Evolutionary conservation across 108 stramenopile genomes (phyloP), one percentile per base, ranked within the genome.

Genomic region (Fistulifera pelliculosa): DNA sequence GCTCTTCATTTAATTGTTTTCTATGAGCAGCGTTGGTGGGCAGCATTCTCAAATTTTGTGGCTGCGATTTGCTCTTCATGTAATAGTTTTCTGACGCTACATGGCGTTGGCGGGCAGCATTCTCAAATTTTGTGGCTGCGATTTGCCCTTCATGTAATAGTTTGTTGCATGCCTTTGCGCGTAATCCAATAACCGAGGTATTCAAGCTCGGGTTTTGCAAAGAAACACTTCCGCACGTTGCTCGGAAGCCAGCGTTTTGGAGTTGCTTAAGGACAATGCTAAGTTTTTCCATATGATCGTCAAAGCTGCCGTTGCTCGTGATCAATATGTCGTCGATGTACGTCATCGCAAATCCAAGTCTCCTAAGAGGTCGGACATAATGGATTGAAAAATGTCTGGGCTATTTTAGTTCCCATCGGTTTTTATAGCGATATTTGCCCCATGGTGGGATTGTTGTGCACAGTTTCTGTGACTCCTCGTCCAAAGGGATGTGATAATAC

Each of bases 311-410:
- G 11, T 59, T 64, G 6, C 56, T 64, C 21, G 61, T 49, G 21
- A 58, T 50, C 17, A 63, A 24, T 22, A 70, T 31, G 38, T 77
- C 75, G 66, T 69, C 70, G 15, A 79, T 49, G 54, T 73, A 73
- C 14, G 54, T 57, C 2, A 31, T 17, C 1, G 67, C 60, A 41
- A 65, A 27, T 67, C 57, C 5, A 73, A 25, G n/a, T 42, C 61
- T 6, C 31, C 47, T 24, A 74, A 39, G 0, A 73, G 47, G 16
- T 59, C 48, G 17, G 31, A 31, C 62, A 78, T 78, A 23, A 54
- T 65, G 12, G 31, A 52, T 64, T 78, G 69, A 28, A 67, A 70
- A 7, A 74, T 67, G 49, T 71, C 61, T 1, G 72, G 69, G 0
- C 58, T n/a, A 44, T 28, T 14, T 47, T 12, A 0, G 66, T 35